phyloP scores from a whole-genome alignment of 2,329 filamentous ascomycete species.

The Leptographium galeiforme region DNA sequence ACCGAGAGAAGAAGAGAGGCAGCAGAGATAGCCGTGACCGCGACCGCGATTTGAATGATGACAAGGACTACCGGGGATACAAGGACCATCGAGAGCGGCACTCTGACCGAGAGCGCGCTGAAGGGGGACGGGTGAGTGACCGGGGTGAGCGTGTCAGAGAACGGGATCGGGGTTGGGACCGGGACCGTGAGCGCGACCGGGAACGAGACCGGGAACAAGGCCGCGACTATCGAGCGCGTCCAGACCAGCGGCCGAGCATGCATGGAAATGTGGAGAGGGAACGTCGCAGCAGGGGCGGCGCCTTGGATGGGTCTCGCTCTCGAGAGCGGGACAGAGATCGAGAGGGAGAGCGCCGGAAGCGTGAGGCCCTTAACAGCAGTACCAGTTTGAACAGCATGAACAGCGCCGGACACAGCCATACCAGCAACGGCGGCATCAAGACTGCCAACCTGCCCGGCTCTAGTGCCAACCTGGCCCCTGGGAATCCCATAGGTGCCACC shows the following conservation, averaged over 20 bases:
- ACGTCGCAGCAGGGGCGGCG: constrained; percentile 14
- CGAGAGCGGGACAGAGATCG: constrained; percentile 17
- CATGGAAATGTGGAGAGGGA: constrained; percentile 34
- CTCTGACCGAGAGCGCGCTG: constrained; percentile 15
- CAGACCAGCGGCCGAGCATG: constrained; percentile 32
- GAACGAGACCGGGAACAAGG: constrained; percentile 17
- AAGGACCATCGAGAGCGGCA: constrained; percentile 5
- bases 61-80: constrained; percentile 14
- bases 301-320: constrained; percentile 12
- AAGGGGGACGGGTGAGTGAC: constrained; percentile 21
- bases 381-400: constrained; percentile 1
- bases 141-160: constrained; percentile 20
- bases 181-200: not conserved
- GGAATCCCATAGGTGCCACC: not conserved
- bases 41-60: constrained; percentile 8
- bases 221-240: constrained; percentile 20
- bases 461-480: not conserved
- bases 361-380: not conserved
- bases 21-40: constrained; percentile 14
- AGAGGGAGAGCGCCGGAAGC: not conserved
- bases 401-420: not conserved
- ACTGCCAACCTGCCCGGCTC: not conserved
- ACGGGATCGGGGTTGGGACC: constrained; percentile 15
- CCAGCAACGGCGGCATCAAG: not conserved
- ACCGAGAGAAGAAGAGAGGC: constrained; percentile 12